phyloP scores from a whole-genome alignment of 2,329 filamentous ascomycete species.

The Penicillium palitans region DNA sequence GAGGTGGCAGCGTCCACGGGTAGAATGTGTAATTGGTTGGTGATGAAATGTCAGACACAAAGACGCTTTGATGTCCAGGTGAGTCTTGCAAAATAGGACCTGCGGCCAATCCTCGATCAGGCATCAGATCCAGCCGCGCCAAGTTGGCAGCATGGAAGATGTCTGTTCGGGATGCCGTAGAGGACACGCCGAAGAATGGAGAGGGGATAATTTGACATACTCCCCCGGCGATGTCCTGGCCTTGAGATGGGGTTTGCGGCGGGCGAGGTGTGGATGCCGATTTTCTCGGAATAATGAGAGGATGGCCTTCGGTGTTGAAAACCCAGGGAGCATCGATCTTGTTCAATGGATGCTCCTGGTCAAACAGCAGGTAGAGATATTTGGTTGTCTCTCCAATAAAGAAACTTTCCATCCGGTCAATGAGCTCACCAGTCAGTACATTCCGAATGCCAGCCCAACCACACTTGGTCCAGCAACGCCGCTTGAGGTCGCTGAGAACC shows the following conservation, averaged over 20 bases:
- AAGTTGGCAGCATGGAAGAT: constrained; percentile 87
- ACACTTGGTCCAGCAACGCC: constrained; percentile 84
- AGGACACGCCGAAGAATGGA: constrained; percentile 69
- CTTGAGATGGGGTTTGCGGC: constrained; percentile 9
- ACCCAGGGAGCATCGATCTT: constrained; percentile 82
- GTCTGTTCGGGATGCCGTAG: constrained; percentile 74
- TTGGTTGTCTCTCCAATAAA: constrained; percentile 96
- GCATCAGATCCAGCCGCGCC: constrained; percentile 76
- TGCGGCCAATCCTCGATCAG: constrained; percentile 58
- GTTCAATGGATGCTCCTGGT: constrained; percentile 82
- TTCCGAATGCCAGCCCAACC: constrained; percentile 91
- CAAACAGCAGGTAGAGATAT: constrained; percentile 90
- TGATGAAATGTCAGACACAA: constrained; percentile 56
- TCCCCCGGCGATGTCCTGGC: constrained; percentile 38
- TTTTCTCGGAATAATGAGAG: constrained; percentile 73
- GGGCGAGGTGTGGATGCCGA: constrained; percentile 11
- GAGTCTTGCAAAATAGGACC: constrained; percentile 57
- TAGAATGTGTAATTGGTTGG: constrained; percentile 81
- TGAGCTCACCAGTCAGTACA: constrained; percentile 78
- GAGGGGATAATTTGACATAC: constrained; percentile 66
- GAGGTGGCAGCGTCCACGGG: constrained; percentile 84
- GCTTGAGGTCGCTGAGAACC: constrained; percentile 82
- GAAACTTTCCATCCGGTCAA: constrained; percentile 97
- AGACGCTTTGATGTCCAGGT: constrained; percentile 56
- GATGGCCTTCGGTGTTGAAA: constrained; percentile 95